Conservation (phyloP, 257 asterid species). For the Anisodus tanguticus region DNA sequence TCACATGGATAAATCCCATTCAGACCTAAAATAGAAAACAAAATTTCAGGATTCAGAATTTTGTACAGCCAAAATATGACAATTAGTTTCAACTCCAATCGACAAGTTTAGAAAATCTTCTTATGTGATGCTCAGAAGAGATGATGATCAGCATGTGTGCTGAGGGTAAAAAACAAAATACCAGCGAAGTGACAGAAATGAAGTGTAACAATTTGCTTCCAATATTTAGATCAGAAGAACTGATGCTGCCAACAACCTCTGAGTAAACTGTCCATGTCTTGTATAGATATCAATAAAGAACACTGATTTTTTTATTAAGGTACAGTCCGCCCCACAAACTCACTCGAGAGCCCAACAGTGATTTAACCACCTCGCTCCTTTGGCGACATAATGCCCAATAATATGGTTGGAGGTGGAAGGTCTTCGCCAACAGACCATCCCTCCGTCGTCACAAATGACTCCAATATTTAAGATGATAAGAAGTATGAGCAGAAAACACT, state of each 20-base stretch:
- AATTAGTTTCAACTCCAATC: background rate
- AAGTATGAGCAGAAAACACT: background rate
- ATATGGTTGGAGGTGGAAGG: slow-evolving; percentile 16
- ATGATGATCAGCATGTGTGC: slow-evolving; percentile 1
- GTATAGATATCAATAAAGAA: background rate
- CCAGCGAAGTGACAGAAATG: background rate
- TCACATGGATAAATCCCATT: slow-evolving; percentile 89
- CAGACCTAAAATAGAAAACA: slow-evolving; percentile 60
- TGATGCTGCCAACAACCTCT: background rate
- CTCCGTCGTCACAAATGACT: background rate
- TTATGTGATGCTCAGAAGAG: background rate
- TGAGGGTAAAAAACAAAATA: background rate
- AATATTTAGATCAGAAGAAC: background rate
- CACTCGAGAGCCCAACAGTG: background rate
- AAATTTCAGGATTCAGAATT: slow-evolving; percentile 27
- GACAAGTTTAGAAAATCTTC: background rate
- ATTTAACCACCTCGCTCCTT: background rate
- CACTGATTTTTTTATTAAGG: background rate
- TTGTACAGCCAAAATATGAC: slow-evolving; percentile 25
- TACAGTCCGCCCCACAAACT: too few species aligned
- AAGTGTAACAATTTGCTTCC: slow-evolving; percentile 16
- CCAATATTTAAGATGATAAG: background rate
- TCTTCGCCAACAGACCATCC: background rate
- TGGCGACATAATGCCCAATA: background rate
- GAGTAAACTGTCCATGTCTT: background rate